phyloP scores from a whole-genome alignment of 2,329 filamentous ascomycete species.

The Neopestalotiopsis rosae region DNA sequence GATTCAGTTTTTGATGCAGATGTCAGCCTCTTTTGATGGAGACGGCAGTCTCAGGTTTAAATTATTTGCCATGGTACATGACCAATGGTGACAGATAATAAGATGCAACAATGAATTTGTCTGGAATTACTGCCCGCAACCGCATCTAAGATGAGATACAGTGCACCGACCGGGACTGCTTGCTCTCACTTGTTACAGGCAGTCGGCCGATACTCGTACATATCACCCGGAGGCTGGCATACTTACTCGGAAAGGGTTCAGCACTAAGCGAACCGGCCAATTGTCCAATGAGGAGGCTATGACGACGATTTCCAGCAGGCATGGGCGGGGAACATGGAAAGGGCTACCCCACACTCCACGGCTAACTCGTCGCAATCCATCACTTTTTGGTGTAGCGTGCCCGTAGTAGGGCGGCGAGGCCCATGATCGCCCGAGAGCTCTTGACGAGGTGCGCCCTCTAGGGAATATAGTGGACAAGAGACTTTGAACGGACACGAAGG shows the following conservation, averaged over 20 bases:
- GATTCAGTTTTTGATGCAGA: no score
- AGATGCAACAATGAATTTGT: no score
- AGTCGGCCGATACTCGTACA: no score
- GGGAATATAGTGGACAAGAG: background rate
- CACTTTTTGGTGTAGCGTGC: background rate
- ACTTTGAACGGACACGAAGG: background rate
- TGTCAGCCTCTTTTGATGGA: no score
- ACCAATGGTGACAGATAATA: no score
- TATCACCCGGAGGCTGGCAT: background rate
- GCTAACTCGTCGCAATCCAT: background rate
- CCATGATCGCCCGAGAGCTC: background rate
- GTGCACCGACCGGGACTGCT: no score
- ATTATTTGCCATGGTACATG: no score
- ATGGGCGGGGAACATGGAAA: background rate
- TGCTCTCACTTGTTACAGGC: no score
- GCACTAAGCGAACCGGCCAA: slow-evolving; percentile 1
- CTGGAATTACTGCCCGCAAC: no score
- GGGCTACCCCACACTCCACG: slow-evolving; percentile 6
- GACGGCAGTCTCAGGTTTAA: no score
- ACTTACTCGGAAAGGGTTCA: background rate
- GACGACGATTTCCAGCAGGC: background rate
- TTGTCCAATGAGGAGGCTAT: slow-evolving; percentile 12
- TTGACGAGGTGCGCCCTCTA: background rate
- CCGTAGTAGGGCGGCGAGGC: background rate
- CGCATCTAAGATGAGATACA: no score